Percentiles rank a stretch among this genome's conserved stretches.
Evolutionary conservation across 495 filamentous ascomycete genomes (phyloP).

Genomic region (Penicillium egyptiacum): DNA sequence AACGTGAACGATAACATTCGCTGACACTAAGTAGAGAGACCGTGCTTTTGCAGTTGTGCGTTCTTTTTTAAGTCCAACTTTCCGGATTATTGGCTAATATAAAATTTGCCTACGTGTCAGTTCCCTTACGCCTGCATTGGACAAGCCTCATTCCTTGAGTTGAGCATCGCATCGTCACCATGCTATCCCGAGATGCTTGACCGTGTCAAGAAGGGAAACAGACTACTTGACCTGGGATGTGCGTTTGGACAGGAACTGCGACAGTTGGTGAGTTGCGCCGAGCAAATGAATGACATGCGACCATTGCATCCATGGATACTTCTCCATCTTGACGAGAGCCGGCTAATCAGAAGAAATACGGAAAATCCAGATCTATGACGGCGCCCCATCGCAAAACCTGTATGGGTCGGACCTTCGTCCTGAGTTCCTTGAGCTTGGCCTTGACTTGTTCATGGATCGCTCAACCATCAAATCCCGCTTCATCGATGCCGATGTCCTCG

Average conservation of each 20-base stretch:
- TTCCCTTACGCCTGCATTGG: constrained; percentile 44
- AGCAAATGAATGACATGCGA: background rate
- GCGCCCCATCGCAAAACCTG: constrained; percentile 38
- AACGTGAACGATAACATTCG: background rate
- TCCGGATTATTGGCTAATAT: background rate
- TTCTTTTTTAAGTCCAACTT: background rate
- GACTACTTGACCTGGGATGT: constrained; percentile 51
- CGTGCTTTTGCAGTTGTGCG: constrained; percentile 12
- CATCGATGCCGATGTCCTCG: constrained; percentile 43
- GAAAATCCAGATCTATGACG: constrained; percentile 35
- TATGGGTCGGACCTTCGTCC: constrained; percentile 46
- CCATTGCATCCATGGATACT: background rate
- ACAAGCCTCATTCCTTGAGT: constrained; percentile 40
- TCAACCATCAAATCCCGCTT: constrained; percentile 26
- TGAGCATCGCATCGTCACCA: constrained; percentile 23
- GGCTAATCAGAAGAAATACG: background rate
- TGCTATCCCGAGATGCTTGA: constrained; percentile 27
- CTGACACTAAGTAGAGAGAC: constrained; percentile 8
- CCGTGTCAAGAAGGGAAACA: constrained; percentile 23
- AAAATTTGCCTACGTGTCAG: background rate
- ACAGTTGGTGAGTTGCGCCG: constrained; percentile 17
- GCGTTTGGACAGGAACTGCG: constrained; percentile 55
- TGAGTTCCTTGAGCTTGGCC: constrained; percentile 49
- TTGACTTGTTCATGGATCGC: constrained; percentile 49
- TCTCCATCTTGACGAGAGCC: background rate